Conservation (phyloP, 2,329 filamentous ascomycete genomes). For the Xylariaceae sp. region DNA sequence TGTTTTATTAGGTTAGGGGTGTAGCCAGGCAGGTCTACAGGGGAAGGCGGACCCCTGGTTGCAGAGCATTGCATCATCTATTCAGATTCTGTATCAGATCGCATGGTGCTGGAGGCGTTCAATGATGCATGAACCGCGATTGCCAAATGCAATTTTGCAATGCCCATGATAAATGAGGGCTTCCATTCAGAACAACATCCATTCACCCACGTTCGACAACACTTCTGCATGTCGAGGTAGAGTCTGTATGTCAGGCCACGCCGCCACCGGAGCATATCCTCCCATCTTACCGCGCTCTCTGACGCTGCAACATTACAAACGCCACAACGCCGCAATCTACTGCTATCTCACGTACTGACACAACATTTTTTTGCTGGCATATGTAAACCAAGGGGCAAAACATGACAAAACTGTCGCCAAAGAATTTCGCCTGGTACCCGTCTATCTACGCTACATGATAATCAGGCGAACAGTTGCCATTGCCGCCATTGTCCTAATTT, state of each 20-base stretch:
- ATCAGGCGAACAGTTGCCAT: background rate
- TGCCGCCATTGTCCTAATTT: background rate
- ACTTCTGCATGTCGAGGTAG: background rate
- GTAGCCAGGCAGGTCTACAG: too few relatives aligned
- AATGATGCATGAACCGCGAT: background rate
- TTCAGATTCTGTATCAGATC: too few relatives aligned
- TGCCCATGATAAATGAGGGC: too few relatives aligned
- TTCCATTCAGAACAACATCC: background rate
- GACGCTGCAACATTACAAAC: background rate
- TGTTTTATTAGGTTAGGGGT: too few relatives aligned
- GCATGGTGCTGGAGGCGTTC: background rate
- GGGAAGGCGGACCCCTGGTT: too few relatives aligned
- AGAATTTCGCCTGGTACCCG: background rate
- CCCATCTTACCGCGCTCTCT: background rate
- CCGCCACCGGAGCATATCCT: background rate
- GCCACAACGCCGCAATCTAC: background rate
- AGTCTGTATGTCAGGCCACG: background rate
- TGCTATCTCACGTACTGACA: slow-evolving; percentile 1
- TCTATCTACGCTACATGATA: background rate
- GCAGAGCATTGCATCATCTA: too few relatives aligned
- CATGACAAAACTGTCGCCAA: background rate
- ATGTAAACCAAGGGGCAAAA: background rate
- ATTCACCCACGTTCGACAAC: background rate
- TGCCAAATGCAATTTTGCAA: background rate
- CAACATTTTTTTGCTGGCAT: slow-evolving; percentile 9